Conservation (phyloP, 179 eudicot species). For the Nepenthes alata region DNA sequence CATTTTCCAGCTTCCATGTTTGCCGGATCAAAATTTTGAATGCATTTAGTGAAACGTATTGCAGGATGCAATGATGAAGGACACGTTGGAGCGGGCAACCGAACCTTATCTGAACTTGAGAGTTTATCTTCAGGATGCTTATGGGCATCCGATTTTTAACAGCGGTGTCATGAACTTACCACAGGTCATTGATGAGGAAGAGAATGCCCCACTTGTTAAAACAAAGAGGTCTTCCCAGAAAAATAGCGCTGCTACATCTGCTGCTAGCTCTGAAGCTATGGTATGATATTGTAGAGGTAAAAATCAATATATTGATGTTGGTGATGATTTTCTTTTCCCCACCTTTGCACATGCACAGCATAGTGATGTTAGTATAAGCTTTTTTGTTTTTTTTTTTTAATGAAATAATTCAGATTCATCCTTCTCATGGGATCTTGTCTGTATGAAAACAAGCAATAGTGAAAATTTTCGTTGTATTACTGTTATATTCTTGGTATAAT, state of each 20-base stretch:
- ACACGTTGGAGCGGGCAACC: constrained; percentile 71
- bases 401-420: too few relatives aligned
- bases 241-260: constrained; percentile 42
- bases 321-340: too few relatives aligned
- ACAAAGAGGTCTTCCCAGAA: constrained; percentile 59
- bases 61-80: constrained; percentile 92
- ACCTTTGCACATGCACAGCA: too few relatives aligned
- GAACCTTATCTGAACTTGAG: constrained; percentile 69
- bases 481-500: too few relatives aligned
- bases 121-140: constrained; percentile 63
- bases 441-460: too few relatives aligned
- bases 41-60: not conserved
- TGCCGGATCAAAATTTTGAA: not conserved
- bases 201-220: constrained; percentile 51
- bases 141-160: constrained; percentile 76
- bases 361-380: too few relatives aligned
- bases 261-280: constrained; percentile 31
- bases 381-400: too few relatives aligned
- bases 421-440: too few relatives aligned
- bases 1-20: too few relatives aligned
- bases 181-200: constrained; percentile 46
- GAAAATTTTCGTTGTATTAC: too few relatives aligned
- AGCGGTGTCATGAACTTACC: constrained; percentile 29
- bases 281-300: constrained; percentile 5
- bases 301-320: too few relatives aligned